Conservation (phyloP, 257 asterid genomes). For the Lantana camara region DNA sequence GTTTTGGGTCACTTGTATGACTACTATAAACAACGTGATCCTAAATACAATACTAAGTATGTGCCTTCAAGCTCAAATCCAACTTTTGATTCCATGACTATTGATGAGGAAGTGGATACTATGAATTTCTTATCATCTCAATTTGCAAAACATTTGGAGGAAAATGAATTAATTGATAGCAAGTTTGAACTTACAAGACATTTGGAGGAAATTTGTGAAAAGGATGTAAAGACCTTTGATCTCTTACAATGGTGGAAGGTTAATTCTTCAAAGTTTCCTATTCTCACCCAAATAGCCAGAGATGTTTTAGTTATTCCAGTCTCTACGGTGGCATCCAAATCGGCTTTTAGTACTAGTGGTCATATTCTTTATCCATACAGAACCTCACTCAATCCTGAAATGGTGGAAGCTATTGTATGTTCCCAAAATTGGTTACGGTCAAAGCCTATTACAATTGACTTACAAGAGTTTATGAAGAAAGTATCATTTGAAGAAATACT, state of each 20-base stretch:
- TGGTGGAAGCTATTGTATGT: too few species aligned
- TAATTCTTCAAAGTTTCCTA: too few species aligned
- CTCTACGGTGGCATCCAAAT: neutral
- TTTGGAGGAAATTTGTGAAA: conserved; percentile 6
- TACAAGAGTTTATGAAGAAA: too few species aligned
- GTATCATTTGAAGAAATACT: too few species aligned
- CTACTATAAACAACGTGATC: too few species aligned
- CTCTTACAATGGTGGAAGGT: too few species aligned
- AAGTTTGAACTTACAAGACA: conserved; percentile 2
- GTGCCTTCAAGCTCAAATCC: neutral
- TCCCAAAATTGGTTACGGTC: too few species aligned
- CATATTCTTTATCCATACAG: neutral
- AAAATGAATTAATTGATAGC: neutral
- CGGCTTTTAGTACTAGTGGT: neutral
- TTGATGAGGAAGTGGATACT: neutral
- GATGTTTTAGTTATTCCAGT: too few species aligned
- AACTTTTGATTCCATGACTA: neutral
- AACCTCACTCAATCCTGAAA: too few species aligned
- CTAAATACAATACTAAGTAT: neutral
- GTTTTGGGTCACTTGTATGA: too few species aligned
- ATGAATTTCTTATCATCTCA: neutral
- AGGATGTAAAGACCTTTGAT: conserved; percentile 1
- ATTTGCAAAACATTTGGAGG: conserved; percentile 4
- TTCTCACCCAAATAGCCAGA: too few species aligned
- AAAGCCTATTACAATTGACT: too few species aligned